Evolutionary conservation across 495 filamentous ascomycete genomes (phyloP).

Genomic region (Penicillium bialowiezense): DNA sequence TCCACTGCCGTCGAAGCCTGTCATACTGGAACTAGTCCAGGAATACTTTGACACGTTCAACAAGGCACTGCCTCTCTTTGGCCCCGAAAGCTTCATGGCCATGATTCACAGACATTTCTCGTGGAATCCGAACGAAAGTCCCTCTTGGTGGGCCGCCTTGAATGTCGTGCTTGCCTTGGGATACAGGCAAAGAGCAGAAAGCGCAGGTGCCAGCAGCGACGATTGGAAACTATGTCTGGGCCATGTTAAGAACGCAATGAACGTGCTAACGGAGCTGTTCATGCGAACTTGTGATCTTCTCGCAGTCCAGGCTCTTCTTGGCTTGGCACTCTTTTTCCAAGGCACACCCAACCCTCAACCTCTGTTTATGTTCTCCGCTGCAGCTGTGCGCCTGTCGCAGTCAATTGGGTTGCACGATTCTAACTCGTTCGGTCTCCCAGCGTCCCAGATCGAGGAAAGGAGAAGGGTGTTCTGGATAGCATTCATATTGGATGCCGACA

Average conservation of each 20-base stretch:
- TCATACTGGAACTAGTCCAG: slow-evolving; percentile 6
- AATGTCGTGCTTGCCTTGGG: slow-evolving; percentile 22
- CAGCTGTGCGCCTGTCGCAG: slow-evolving; percentile 19
- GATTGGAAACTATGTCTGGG: slow-evolving; percentile 15
- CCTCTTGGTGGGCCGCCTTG: slow-evolving; percentile 20
- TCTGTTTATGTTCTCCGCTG: slow-evolving; percentile 17
- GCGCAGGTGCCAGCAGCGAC: slow-evolving; percentile 1
- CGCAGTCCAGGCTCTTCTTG: slow-evolving; percentile 19
- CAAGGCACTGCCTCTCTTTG: slow-evolving; percentile 9
- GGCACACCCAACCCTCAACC: slow-evolving; percentile 22
- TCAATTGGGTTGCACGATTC: slow-evolving; percentile 22
- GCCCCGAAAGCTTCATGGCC: slow-evolving; percentile 2
- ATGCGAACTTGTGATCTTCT: slow-evolving; percentile 15
- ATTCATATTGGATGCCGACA: slow-evolving; percentile 24
- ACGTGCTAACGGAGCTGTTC: slow-evolving; percentile 14
- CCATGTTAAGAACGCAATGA: slow-evolving; percentile 21
- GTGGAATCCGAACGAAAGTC: slow-evolving; percentile 19
- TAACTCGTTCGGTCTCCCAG: slow-evolving; percentile 1
- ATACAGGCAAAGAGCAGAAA: slow-evolving; percentile 17
- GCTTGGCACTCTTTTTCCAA: slow-evolving; percentile 21
- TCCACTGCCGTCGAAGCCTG: slow-evolving; percentile 6
- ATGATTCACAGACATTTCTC: slow-evolving; percentile 16
- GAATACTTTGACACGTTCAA: slow-evolving; percentile 17
- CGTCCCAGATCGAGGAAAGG: slow-evolving; percentile 15
- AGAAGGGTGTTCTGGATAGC: slow-evolving; percentile 22